Evolutionary conservation across 2,329 filamentous ascomycete genomes (phyloP).

Genomic region (Tolypocladium ophioglossoides): DNA sequence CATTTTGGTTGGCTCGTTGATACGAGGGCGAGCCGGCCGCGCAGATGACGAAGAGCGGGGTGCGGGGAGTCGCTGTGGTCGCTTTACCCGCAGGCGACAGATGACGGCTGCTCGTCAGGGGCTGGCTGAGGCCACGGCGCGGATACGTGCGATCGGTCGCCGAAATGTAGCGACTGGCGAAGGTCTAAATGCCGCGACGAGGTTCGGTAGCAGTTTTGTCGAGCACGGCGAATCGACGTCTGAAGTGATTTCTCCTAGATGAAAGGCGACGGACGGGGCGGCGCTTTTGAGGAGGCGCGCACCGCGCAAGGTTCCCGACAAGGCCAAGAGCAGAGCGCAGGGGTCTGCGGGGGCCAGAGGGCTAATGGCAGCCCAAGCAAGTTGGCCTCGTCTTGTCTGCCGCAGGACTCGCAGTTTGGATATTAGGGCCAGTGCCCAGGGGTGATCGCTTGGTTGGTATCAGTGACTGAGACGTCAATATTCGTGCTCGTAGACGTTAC

Average conservation of each 20-base stretch:
- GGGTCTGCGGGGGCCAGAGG: not conserved
- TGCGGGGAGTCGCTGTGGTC: slow-evolving; percentile 8
- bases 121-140: not conserved
- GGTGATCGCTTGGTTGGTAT: not conserved
- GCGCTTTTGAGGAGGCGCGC: not conserved
- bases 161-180: not conserved
- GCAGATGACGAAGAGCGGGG: slow-evolving; percentile 7
- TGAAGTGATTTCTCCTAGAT: not conserved
- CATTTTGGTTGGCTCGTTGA: slow-evolving; percentile 24
- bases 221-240: not conserved
- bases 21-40: slow-evolving; percentile 4
- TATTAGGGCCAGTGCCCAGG: not conserved
- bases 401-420: not conserved
- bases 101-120: not conserved
- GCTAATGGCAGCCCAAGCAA: not conserved
- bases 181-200: not conserved
- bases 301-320: not conserved
- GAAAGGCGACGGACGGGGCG: not conserved
- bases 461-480: not conserved
- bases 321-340: not conserved
- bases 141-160: not conserved
- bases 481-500: not conserved
- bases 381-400: not conserved
- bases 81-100: slow-evolving; percentile 3
- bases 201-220: not conserved